Evolutionary conservation across 164 flowering plant genomes (phyloP), one percentile per base, ranked within the genome.

Genomic region (Pachysandra terminalis): DNA sequence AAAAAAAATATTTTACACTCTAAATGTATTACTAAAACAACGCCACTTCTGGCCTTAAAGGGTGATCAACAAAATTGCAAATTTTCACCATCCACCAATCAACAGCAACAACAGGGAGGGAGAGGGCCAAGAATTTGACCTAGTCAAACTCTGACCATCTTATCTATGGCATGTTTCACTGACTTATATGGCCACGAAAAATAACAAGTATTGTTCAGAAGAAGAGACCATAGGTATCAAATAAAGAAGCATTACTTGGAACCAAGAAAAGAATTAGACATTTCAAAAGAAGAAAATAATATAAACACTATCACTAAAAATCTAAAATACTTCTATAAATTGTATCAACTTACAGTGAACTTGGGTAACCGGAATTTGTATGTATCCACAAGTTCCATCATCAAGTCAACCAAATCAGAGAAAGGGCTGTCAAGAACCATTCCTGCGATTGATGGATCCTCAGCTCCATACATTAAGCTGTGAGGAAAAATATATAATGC

Each of bases 371-470:
- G 97, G 54, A 89, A 66, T 78, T 85, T 89, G 74, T 90, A 90
- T 17, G 95, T 90, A 59, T 95, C 99, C 60, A 90, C 99, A 40
- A 95, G 91, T 77, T 95, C 97, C 96, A 90, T 87, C 99, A 95
- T 95, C 80, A 95, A 80, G 71, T 92, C 91, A 68, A 92, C 91
- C 82, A 95, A 83, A 79, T 89, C 90, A 65, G 97, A 92, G 76
- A 95, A 95, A 17, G 99, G 97, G 67, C 99, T 95, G 82, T 95
- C 99, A 68, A 95, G 89, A 74, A 95, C 98, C 98, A 95, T 90
- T 73, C 98, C 99, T 45, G 99, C 99, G 25, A 95, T 88, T 59
- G 98, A 90, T 52, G 97, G 99, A 79, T 95, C 99, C 80, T 90
- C 99, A 70, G 95, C 98, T 70, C 98, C 99, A 82, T 95, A 95